Evolutionary conservation across 2,329 filamentous ascomycete genomes (phyloP).

Genomic region (Diaporthe caulivora): DNA sequence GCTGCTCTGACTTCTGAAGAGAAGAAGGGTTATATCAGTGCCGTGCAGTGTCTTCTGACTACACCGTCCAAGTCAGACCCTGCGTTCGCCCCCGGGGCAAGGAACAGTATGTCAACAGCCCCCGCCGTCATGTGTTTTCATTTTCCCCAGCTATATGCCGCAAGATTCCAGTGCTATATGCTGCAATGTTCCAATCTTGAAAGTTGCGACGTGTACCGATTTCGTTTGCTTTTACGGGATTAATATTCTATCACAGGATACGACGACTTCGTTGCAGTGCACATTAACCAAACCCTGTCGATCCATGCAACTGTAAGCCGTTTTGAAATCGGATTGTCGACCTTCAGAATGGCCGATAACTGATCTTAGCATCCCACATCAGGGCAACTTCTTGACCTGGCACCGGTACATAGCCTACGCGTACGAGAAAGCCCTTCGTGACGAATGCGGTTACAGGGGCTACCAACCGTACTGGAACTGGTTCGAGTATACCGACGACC

Average conservation of each 20-base stretch:
- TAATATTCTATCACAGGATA: neutral
- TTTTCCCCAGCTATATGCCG: neutral
- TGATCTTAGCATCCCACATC: neutral
- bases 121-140: no score
- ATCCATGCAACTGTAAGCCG: slow-evolving; percentile 46
- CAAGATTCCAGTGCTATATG: no score
- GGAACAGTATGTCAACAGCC: neutral
- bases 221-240: no score
- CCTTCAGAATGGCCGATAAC: no score
- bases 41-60: neutral
- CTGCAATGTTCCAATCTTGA: no score
- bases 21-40: slow-evolving; percentile 13
- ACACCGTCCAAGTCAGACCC: slow-evolving; percentile 7
- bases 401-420: slow-evolving; percentile 21
- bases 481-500: neutral
- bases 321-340: accelerated
- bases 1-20: neutral
- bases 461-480: slow-evolving; percentile 35
- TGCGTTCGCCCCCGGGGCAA: neutral
- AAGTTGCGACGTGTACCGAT: neutral
- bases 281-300: slow-evolving; percentile 59
- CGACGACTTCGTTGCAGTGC: slow-evolving; percentile 63
- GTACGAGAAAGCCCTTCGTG: slow-evolving; percentile 27
- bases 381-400: slow-evolving; percentile 35
- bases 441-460: slow-evolving; percentile 34